Conservation (phyloP, 345 rosid genomes). For the Gossypium stocksii region DNA sequence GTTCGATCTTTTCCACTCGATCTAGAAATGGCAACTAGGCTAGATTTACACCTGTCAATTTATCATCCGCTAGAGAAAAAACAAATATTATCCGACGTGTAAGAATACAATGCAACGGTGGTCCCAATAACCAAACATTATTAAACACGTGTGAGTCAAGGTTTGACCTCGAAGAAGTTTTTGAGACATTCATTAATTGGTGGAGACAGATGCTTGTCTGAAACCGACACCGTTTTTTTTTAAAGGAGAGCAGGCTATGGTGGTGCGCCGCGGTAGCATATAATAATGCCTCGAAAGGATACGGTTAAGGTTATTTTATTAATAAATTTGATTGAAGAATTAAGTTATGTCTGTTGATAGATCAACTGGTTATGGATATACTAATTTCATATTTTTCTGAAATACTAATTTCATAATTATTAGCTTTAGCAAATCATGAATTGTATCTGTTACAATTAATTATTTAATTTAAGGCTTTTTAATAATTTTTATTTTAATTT, state of each 20-base stretch:
- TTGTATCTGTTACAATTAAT: too few relatives aligned
- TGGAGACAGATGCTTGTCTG: background rate
- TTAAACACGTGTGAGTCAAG: background rate
- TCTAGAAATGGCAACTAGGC: background rate
- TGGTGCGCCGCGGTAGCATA: too few relatives aligned
- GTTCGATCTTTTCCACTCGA: background rate
- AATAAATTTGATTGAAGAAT: background rate
- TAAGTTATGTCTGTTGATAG: too few relatives aligned
- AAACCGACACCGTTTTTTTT: background rate
- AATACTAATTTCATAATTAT: too few relatives aligned
- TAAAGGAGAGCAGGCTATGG: background rate
- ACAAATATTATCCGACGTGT: background rate
- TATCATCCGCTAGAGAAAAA: background rate
- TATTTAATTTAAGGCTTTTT: too few relatives aligned
- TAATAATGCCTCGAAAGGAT: too few relatives aligned
- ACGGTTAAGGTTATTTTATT: background rate
- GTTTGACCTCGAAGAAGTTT: background rate
- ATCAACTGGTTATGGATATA: background rate
- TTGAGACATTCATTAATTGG: background rate
- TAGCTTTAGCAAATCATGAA: too few relatives aligned
- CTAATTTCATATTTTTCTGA: too few relatives aligned
- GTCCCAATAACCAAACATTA: background rate
- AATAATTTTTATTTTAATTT: too few relatives aligned
- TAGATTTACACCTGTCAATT: background rate
- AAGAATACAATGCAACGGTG: background rate